Conservation (phyloP, 2,329 filamentous ascomycete genomes). For the Pseudogymnoascus sp. region DNA sequence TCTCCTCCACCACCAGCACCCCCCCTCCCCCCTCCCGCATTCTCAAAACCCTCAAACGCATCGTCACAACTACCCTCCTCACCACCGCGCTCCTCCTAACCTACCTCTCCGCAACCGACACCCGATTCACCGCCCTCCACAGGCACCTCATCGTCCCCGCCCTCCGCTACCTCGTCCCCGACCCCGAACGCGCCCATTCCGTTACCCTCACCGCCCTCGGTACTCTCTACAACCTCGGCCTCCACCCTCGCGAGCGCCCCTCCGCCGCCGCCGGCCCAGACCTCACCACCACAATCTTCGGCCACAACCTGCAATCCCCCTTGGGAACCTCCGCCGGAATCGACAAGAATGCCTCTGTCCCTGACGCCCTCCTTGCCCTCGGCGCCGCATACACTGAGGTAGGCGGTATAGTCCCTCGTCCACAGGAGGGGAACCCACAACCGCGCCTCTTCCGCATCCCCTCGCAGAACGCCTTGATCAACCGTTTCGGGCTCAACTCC, state of each 20-base stretch:
- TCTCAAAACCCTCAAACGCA: slow-evolving; percentile 39
- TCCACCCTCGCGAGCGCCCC: slow-evolving; percentile 77
- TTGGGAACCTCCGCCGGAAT: slow-evolving; percentile 93
- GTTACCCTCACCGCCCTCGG: slow-evolving; percentile 65
- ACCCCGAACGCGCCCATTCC: slow-evolving; percentile 91
- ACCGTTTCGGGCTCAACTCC: slow-evolving; percentile 92
- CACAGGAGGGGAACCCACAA: slow-evolving; percentile 80
- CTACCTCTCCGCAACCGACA: slow-evolving; percentile 69
- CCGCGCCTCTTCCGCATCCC: slow-evolving; percentile 85
- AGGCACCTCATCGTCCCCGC: slow-evolving; percentile 59
- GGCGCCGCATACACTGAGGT: slow-evolving; percentile 87
- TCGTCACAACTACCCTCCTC: slow-evolving; percentile 48
- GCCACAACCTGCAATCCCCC: slow-evolving; percentile 70
- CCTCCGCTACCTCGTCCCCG: slow-evolving; percentile 59
- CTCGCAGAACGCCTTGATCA: slow-evolving; percentile 80
- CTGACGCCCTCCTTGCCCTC: slow-evolving; percentile 74
- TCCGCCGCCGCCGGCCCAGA: slow-evolving; percentile 32
- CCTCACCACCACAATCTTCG: slow-evolving; percentile 58
- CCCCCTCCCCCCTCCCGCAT: slow-evolving; percentile 12
- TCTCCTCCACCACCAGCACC: background rate
- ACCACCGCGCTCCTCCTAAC: slow-evolving; percentile 39
- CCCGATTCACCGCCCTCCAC: slow-evolving; percentile 58
- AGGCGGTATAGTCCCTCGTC: slow-evolving; percentile 79
- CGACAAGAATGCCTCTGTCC: slow-evolving; percentile 88
- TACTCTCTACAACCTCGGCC: slow-evolving; percentile 61